A percentile compares a stretch with the other conserved stretches of the same genome.
phyloP scores from a whole-genome alignment of 2,329 filamentous ascomycete species.

The Phyllosticta citrichinensis region DNA sequence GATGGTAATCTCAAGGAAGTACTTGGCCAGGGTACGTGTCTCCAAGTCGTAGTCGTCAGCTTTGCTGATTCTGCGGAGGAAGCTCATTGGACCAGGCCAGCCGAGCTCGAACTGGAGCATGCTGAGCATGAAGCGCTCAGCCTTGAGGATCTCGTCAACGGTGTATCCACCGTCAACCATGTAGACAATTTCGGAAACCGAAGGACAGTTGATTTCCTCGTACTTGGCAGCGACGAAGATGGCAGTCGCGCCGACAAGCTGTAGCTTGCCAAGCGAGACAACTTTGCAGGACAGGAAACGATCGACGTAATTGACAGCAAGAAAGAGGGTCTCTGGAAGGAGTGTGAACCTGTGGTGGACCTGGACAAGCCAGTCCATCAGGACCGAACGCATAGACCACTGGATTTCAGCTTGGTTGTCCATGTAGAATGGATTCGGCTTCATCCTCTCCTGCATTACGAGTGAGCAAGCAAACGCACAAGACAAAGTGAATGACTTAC shows the following conservation, averaged over 20 bases:
- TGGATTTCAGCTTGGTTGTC: constrained; percentile 93
- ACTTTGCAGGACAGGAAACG: constrained; percentile 92
- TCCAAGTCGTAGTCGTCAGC: constrained; percentile 96
- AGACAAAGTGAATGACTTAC: constrained; percentile 34
- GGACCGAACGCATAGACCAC: constrained; percentile 95
- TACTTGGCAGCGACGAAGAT: constrained; percentile 96
- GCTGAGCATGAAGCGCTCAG: constrained; percentile 94
- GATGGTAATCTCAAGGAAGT: constrained; percentile 91
- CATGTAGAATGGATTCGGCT: constrained; percentile 92
- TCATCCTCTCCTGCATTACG: constrained; percentile 53
- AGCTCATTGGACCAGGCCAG: constrained; percentile 99
- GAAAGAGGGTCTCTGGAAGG: constrained; percentile 87
- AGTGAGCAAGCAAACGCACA: background rate
- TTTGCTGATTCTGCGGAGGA: constrained; percentile 92
- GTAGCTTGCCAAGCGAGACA: constrained; percentile 87
- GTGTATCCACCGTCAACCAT: constrained; percentile 95
- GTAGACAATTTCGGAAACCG: constrained; percentile 89
- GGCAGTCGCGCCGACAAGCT: constrained; percentile 90
- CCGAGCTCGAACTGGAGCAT: constrained; percentile 94
- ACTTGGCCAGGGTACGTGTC: constrained; percentile 90
- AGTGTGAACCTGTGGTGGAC: constrained; percentile 87
- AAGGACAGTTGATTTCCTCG: constrained; percentile 97
- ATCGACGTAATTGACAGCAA: constrained; percentile 94
- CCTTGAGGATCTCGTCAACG: constrained; percentile 87
- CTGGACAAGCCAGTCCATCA: constrained; percentile 98